Evolutionary conservation across 805 yeast species (phyloP).

Genomic region (Jamesozyma jinghongensis): DNA sequence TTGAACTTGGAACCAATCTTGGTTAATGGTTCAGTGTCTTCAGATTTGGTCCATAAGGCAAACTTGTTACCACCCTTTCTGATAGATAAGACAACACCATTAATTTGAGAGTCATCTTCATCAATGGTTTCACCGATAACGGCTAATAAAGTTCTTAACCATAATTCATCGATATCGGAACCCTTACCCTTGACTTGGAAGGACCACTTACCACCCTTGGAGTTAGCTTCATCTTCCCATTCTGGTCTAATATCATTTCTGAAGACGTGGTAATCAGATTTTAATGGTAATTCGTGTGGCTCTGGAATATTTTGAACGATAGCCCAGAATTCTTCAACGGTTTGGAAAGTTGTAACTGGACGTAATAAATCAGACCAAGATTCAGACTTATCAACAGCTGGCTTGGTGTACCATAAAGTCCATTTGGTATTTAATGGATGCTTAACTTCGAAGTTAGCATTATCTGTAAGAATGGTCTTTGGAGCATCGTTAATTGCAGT

Average conservation of each 20-base stretch:
- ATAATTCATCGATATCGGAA: slow-evolving; percentile 70
- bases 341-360: slow-evolving; percentile 81
- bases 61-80: slow-evolving; percentile 76
- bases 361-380: slow-evolving; percentile 89
- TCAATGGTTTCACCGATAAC: slow-evolving; percentile 94
- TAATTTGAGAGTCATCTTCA: slow-evolving; percentile 75
- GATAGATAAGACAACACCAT: slow-evolving; percentile 86
- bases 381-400: slow-evolving; percentile 67
- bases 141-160: slow-evolving; percentile 83
- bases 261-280: slow-evolving; percentile 91
- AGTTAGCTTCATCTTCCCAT: slow-evolving; percentile 90
- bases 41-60: slow-evolving; percentile 88
- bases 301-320: slow-evolving; percentile 87
- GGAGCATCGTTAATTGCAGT: slow-evolving; percentile 18
- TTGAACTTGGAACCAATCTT: slow-evolving; percentile 83
- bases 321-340: slow-evolving; percentile 99
- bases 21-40: slow-evolving; percentile 51
- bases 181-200: slow-evolving; percentile 59
- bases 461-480: slow-evolving; percentile 26
- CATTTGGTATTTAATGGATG: slow-evolving; percentile 88
- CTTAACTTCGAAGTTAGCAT: slow-evolving; percentile 30
- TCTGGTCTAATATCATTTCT: slow-evolving; percentile 92
- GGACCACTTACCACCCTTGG: slow-evolving; percentile 92
- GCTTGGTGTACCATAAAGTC: slow-evolving; percentile 98
- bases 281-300: slow-evolving; percentile 81